These are phyloP conservation scores for Sarocladium oryzae DNA, from an alignment of 2,329 filamentous ascomycete species.

Conservation along the genomic window DNA sequence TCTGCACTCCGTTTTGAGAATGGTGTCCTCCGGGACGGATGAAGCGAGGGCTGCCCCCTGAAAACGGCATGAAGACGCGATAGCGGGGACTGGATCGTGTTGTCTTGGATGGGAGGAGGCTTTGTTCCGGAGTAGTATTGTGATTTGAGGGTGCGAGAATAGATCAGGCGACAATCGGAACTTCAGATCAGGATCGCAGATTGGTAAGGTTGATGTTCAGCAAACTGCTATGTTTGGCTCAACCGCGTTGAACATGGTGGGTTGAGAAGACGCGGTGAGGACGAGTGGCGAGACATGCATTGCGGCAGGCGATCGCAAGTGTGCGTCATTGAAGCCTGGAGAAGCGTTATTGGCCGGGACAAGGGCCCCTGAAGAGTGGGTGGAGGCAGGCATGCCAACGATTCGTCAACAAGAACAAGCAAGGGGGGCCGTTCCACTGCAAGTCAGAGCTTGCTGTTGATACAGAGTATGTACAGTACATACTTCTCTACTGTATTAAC, in stretches of 20 bases:
- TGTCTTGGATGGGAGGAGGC: neutral
- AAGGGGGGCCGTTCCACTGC: neutral
- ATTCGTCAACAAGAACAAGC: neutral
- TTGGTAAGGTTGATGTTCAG: neutral
- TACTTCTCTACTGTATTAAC: no score
- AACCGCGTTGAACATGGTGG: neutral
- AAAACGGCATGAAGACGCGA: neutral
- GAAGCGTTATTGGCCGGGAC: neutral
- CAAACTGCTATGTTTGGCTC: neutral
- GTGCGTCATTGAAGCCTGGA: constrained; percentile 5
- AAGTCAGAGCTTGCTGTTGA: no score
- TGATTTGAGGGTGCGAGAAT: neutral
- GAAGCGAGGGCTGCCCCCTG: neutral
- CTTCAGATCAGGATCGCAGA: neutral
- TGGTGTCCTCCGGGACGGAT: neutral
- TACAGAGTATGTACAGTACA: no score
- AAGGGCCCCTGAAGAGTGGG: neutral
- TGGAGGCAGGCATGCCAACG: neutral
- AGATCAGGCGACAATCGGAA: neutral
- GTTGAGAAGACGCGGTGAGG: neutral
- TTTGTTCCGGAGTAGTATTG: neutral
- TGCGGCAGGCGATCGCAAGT: constrained; percentile 1
- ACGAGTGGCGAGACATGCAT: neutral
- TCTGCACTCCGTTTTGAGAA: neutral
- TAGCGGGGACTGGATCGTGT: neutral